Conservation (phyloP, 1,284 basidiomycete species). For the Schizophyllum commune region DNA sequence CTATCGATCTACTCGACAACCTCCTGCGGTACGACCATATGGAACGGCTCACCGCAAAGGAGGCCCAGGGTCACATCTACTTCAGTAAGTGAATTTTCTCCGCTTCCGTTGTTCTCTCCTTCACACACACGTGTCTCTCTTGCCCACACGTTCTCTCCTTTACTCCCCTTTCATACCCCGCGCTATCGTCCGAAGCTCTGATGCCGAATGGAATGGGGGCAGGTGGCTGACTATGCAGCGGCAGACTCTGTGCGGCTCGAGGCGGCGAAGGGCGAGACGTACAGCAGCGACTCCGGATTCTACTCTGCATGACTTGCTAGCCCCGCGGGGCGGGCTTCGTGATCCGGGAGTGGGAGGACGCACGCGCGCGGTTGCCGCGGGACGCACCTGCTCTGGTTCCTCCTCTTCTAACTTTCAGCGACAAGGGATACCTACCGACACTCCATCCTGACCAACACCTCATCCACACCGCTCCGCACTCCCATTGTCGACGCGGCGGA, state of each 20-base stretch:
- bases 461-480: no score
- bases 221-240: constrained; percentile 1
- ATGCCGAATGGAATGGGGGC: not conserved
- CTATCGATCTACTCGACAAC: constrained; percentile 78
- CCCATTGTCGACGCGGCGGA: no score
- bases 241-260: constrained; percentile 48
- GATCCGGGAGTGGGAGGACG: not conserved
- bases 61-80: constrained; percentile 71
- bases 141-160: no score
- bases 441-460: constrained; percentile 6
- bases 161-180: no score
- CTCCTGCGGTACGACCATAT: constrained; percentile 80
- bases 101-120: not conserved
- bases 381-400: not conserved
- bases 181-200: no score
- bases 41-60: constrained; percentile 75
- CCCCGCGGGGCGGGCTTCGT: not conserved
- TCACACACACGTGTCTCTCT: constrained; percentile 14
- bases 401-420: constrained; percentile 9
- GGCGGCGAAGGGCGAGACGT: constrained; percentile 41
- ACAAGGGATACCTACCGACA: constrained; percentile 1
- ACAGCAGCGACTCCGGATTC: constrained; percentile 54
- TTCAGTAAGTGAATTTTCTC: constrained; percentile 47
- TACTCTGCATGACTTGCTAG: constrained; percentile 35
- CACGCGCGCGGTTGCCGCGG: not conserved